phyloP scores from a whole-genome alignment of 495 filamentous ascomycete species.

The Trichoderma gamsii region DNA sequence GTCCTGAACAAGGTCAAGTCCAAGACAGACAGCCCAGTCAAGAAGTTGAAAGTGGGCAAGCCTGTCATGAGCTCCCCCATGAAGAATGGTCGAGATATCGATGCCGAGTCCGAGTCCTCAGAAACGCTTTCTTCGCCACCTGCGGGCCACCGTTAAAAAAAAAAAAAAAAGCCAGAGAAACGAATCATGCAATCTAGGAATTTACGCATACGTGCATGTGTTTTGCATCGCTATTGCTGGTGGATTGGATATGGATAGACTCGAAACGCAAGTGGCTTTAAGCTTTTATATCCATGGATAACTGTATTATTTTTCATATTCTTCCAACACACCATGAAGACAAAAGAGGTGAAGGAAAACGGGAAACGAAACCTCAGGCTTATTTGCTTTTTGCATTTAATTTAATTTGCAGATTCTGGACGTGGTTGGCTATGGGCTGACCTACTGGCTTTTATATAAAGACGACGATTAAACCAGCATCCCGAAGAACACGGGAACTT shows the following conservation, averaged over 20 bases:
- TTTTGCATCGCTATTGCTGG: neutral
- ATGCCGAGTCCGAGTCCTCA: constrained; percentile 45
- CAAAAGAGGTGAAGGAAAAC: neutral
- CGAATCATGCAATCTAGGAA: constrained; percentile 2
- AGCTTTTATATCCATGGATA: neutral
- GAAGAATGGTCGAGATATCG: constrained; percentile 35
- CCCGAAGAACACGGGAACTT: neutral
- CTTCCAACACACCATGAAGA: neutral
- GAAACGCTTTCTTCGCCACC: constrained; percentile 47
- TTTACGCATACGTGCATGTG: neutral
- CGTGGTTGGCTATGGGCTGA: neutral
- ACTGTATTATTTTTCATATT: constrained; percentile 7
- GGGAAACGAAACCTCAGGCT: neutral
- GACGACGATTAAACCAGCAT: constrained; percentile 3
- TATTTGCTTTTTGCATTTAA: neutral
- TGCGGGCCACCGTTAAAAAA: neutral
- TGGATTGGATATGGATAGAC: constrained; percentile 14
- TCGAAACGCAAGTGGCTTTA: neutral
- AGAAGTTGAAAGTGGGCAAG: constrained; percentile 42
- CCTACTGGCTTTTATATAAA: constrained; percentile 4
- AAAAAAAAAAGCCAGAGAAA: neutral
- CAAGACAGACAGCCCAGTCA: constrained; percentile 38
- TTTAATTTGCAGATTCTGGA: neutral
- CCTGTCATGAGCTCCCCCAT: constrained; percentile 28
- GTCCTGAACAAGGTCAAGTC: constrained; percentile 39